Percentiles rank a stretch among this genome's conserved stretches.
These are phyloP conservation scores for Vitis riparia DNA, from an alignment of 164 flowering plant genomes.

Conservation along the genomic window DNA sequence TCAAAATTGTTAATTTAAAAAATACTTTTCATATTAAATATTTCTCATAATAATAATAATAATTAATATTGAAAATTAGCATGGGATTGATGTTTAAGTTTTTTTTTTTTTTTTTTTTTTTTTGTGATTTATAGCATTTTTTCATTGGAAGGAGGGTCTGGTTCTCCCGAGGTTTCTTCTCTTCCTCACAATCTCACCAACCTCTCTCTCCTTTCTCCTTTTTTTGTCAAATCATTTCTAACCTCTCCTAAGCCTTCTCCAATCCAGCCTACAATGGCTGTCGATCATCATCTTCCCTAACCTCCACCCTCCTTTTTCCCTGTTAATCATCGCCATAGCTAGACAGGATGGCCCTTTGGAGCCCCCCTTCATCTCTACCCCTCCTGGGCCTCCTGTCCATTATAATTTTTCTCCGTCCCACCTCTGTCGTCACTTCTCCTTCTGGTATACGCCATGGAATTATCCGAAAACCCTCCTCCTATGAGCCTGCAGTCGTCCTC, in stretches of 20 bases:
- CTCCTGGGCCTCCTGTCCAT: conserved; percentile 30
- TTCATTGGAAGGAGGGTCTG: no score
- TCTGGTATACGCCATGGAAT: conserved; percentile 26
- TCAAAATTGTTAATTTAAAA: no score
- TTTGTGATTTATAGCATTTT: no score
- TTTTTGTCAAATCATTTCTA: neutral
- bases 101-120: no score
- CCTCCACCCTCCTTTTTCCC: neutral
- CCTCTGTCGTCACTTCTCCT: conserved; percentile 9
- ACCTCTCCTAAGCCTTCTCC: conserved; percentile 17
- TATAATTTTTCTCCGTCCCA: conserved; percentile 13
- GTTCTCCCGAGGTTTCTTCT: conserved; percentile 16
- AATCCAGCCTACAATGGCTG: conserved; percentile 19
- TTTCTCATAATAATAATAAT: no score
- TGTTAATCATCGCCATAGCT: neutral
- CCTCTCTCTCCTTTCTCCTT: neutral
- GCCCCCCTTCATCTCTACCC: neutral
- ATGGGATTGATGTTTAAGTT: no score
- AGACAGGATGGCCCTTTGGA: conserved; percentile 37
- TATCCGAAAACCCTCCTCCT: conserved; percentile 23
- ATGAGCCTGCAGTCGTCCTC: conserved; percentile 14
- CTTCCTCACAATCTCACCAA: conserved; percentile 27
- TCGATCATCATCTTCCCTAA: neutral
- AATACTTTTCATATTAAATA: no score
- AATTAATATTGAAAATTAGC: no score